phyloP scores from a whole-genome alignment of 2,329 filamentous ascomycete genomes.

The Cladosporium austrohemisphaericum region DNA sequence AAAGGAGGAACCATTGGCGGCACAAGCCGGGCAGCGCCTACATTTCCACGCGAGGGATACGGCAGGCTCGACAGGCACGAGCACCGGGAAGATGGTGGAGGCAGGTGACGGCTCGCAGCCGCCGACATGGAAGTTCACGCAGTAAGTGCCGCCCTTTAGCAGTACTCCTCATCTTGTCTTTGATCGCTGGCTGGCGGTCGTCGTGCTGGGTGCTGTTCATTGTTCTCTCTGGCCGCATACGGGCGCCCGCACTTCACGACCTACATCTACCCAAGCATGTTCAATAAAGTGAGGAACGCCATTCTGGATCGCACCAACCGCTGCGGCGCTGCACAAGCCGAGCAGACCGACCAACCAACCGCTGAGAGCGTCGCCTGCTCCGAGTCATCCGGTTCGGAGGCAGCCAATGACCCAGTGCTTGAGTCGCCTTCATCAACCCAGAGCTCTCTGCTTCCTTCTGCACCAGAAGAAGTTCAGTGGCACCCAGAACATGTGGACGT shows the following conservation, averaged over 20 bases:
- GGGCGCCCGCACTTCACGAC: background rate
- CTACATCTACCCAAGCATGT: conserved; percentile 22
- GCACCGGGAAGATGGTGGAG: conserved; percentile 77
- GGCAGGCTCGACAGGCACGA: conserved; percentile 13
- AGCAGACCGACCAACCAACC: conserved; percentile 6
- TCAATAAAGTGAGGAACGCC: conserved; percentile 20
- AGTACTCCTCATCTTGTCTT: conserved; percentile 1
- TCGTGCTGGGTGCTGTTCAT: conserved; percentile 11
- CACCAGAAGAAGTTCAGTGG: background rate
- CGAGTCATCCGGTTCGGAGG: conserved; percentile 12
- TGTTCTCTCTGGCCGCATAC: conserved; percentile 12
- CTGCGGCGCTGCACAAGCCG: conserved; percentile 9
- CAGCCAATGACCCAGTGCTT: background rate
- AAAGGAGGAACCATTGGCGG: conserved; percentile 13
- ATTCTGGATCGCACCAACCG: conserved; percentile 27
- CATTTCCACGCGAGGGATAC: conserved; percentile 12
- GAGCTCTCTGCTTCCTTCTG: background rate
- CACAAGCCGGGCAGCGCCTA: conserved; percentile 11
- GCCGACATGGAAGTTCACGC: conserved; percentile 99
- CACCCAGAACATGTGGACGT: background rate
- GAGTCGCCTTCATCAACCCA: background rate
- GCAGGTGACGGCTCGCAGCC: conserved; percentile 71
- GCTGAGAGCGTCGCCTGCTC: background rate
- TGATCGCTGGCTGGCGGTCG: conserved; percentile 3
- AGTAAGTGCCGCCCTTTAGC: conserved; percentile 65